Percentiles rank a stretch among this genome's conserved stretches.
These are phyloP conservation scores for Paramecium pentaurelia DNA, from an alignment of 73 alveolate species.

Conservation along the genomic window DNA sequence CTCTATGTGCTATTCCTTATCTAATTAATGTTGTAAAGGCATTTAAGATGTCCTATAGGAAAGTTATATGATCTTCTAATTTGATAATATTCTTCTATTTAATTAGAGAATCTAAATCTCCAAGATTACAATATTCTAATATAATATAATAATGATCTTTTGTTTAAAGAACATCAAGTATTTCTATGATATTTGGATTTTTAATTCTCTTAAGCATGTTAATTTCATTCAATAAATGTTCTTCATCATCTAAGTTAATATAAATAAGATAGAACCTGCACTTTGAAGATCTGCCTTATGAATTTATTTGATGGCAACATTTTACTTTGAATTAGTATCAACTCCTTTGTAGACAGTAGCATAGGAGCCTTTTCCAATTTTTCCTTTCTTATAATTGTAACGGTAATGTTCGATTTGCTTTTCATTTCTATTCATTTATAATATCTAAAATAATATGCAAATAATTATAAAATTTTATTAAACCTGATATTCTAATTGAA, in stretches of 20 bases:
- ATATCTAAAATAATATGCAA: background rate
- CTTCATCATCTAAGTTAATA: background rate
- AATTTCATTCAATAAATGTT: slow-evolving; percentile 39
- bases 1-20: slow-evolving; percentile 58
- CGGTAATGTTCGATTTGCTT: slow-evolving; percentile 26
- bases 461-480: background rate
- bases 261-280: background rate
- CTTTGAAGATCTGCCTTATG: background rate
- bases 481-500: background rate
- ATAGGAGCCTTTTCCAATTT: slow-evolving; percentile 49
- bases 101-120: slow-evolving; percentile 41
- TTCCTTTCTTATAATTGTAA: slow-evolving; percentile 9
- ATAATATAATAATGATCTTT: slow-evolving; percentile 45
- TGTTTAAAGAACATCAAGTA: slow-evolving; percentile 49
- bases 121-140: slow-evolving; percentile 42
- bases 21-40: slow-evolving; percentile 37
- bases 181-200: slow-evolving; percentile 27
- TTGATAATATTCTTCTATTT: background rate
- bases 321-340: background rate
- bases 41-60: slow-evolving; percentile 31
- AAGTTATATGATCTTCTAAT: background rate
- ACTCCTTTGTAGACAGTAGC: slow-evolving; percentile 54
- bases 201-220: slow-evolving; percentile 10
- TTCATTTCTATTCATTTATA: background rate
- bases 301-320: slow-evolving; percentile 48